Evolutionary conservation across 1,139 yeast genomes (phyloP).

Genomic region (Geotrichum citri-aurantii): DNA sequence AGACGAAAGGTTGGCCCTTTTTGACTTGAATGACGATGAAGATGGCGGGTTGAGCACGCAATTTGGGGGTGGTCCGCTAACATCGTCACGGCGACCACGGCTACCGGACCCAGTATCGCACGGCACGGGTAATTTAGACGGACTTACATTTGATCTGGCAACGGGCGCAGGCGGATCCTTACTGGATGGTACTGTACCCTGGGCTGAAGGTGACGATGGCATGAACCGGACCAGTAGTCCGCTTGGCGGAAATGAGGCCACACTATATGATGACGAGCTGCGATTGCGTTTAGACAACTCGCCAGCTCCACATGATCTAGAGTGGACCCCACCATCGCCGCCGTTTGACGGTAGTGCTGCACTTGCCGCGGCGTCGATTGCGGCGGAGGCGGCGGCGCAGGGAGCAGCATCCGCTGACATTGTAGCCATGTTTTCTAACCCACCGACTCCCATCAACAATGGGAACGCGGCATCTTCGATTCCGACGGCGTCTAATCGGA

Average conservation of each 20-base stretch:
- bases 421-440: not conserved
- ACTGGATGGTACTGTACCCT: slow-evolving; percentile 1
- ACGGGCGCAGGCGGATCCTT: not conserved
- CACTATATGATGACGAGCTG: not conserved
- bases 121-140: not conserved
- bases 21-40: slow-evolving; percentile 17
- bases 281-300: not conserved
- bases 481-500: not conserved
- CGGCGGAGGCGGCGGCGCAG: slow-evolving; percentile 7
- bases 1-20: slow-evolving; percentile 36
- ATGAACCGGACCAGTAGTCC: not conserved
- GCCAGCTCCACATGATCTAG: not conserved
- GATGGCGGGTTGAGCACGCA: not conserved
- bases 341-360: slow-evolving; percentile 5
- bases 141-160: not conserved
- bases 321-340: slow-evolving; percentile 8
- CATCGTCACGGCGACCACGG: not conserved
- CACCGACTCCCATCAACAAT: not conserved
- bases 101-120: slow-evolving; percentile 3
- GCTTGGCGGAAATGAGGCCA: not conserved
- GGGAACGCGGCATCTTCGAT: not conserved
- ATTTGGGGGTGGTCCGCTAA: not conserved
- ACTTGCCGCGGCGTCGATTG: slow-evolving; percentile 4
- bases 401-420: not conserved
- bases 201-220: not conserved